Base-by-base conservation (phyloP, 306 rosid genomes). In the Prosopis cineraria region DNA sequence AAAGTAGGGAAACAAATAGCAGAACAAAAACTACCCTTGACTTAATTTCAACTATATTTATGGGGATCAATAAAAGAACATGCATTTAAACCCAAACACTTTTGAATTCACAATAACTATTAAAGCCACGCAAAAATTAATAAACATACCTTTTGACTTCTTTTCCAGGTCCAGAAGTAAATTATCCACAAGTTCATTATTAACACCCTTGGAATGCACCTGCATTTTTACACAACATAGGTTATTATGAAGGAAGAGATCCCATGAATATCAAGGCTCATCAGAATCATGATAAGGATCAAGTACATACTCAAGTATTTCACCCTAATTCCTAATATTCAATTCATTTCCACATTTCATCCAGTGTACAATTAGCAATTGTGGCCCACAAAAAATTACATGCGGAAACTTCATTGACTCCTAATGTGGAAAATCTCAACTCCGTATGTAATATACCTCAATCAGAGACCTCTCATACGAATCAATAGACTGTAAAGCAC, bases 161-260 rank as follows among this genome's bases (percentile, higher is more conserved):
- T 74, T 89, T 73, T 89, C 91, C 71, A 90, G 75, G 83, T 89
- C 91, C 78, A 76, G 67, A 75, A 91, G 87, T 66, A 82, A 84
- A 79, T 85, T 87, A 65, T 90, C 93, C 78, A 94, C 97, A 44
- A 91, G 82, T 80, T 85, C 87, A 36, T 72, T 56, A 78, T 91
- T 87, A 36, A 84, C 78, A 75, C 98, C 98, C 76, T 87, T 94
- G 63, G 98, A 91, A 72, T 94, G 98, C 67, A 94, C 96, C 97
- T 94, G 81, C 78, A 81, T 64, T 69, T 80, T 56, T 56, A 67
- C 22, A n/a, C 56, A 69, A 33, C 19, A 72, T 67, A 41, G 68
- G 13, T 29, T 65, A 68, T 47, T 29, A 48, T 36, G 24, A 24
- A 5, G 37, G 48, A 27, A 68, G 4, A 43, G 39, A 27, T 14